Evolutionary conservation across 2,329 filamentous ascomycete species (phyloP).

Genomic region (Neonectria neomacrospora): DNA sequence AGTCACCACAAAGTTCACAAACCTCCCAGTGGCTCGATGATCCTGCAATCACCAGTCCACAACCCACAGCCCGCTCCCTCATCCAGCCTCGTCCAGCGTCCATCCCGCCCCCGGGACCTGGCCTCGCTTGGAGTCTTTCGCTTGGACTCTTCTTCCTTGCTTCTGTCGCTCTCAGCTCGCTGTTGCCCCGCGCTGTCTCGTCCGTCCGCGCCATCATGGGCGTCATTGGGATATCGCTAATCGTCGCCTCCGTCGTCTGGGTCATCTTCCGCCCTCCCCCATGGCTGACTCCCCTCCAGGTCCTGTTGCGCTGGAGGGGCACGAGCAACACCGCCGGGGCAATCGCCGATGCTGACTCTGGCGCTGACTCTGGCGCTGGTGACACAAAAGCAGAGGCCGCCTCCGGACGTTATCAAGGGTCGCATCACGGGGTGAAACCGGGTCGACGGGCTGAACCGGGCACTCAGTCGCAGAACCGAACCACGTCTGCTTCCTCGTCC

Average conservation of each 20-base stretch:
- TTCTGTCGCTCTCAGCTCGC: slow-evolving; percentile 16
- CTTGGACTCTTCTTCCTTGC: slow-evolving; percentile 5
- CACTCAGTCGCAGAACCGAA: slow-evolving; percentile 30
- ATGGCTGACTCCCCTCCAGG: slow-evolving; percentile 53
- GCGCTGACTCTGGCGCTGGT: not conserved
- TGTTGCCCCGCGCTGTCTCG: slow-evolving; percentile 15
- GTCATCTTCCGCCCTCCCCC: slow-evolving; percentile 65
- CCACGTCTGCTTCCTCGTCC: slow-evolving; percentile 33
- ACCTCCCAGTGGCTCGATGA: slow-evolving; percentile 42
- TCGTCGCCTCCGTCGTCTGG: slow-evolving; percentile 69
- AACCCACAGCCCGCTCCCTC: slow-evolving; percentile 36
- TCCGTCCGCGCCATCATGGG: slow-evolving; percentile 56
- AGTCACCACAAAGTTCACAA: not conserved
- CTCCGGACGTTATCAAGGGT: slow-evolving; percentile 12
- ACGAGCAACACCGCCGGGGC: slow-evolving; percentile 17
- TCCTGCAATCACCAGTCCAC: slow-evolving; percentile 46
- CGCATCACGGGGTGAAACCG: slow-evolving; percentile 43
- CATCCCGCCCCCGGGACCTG: slow-evolving; percentile 3
- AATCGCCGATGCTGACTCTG: slow-evolving; percentile 26
- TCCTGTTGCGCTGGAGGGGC: slow-evolving; percentile 42
- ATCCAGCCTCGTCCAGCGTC: slow-evolving; percentile 12
- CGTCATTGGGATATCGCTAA: slow-evolving; percentile 69
- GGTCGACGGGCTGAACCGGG: slow-evolving; percentile 41
- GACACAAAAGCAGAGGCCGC: slow-evolving; percentile 25
- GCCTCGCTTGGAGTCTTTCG: slow-evolving; percentile 5